Evolutionary conservation across 345 rosid species (phyloP).

Genomic region (Moricandia moricandioides): DNA sequence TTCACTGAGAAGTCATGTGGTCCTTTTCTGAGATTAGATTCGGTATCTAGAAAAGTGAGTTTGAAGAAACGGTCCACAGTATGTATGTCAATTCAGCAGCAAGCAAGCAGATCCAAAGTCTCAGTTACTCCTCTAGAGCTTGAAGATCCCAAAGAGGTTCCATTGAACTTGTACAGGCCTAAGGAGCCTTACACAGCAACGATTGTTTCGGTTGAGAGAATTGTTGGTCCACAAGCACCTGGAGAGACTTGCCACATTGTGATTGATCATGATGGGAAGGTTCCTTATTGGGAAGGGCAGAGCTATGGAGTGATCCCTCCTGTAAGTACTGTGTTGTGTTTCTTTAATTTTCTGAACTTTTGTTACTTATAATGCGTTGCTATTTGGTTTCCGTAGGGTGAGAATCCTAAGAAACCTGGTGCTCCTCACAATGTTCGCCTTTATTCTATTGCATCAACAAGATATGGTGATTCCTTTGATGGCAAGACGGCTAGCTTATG

Average conservation of each 20-base stretch:
- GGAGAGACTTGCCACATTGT: conserved; percentile 98
- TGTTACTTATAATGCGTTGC: not conserved
- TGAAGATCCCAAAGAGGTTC: conserved; percentile 76
- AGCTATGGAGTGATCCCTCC: conserved; percentile 98
- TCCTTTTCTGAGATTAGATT: conserved; percentile 44
- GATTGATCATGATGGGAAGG: conserved; percentile 88
- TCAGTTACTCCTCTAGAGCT: conserved; percentile 69
- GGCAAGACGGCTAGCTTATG: conserved; percentile 89
- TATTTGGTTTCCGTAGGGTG: conserved; percentile 53
- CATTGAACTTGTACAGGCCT: conserved; percentile 68
- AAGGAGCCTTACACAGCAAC: conserved; percentile 94
- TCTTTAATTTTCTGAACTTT: not conserved
- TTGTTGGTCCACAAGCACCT: conserved; percentile 88
- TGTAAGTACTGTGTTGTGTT: conserved; percentile 50
- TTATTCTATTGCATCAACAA: conserved; percentile 89
- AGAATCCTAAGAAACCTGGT: conserved; percentile 96
- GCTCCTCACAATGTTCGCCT: conserved; percentile 84
- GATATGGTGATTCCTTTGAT: conserved; percentile 92
- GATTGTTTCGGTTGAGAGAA: conserved; percentile 86
- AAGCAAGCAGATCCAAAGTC: conserved; percentile 70
- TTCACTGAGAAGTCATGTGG: conserved; percentile 57
- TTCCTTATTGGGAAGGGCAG: conserved; percentile 99
- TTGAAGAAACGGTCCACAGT: conserved; percentile 38
- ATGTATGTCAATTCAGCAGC: conserved; percentile 91
- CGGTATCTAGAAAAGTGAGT: conserved; percentile 38